Base-by-base conservation (phyloP, 768 basidiomycete genomes). In the Tremella mesenterica region DNA sequence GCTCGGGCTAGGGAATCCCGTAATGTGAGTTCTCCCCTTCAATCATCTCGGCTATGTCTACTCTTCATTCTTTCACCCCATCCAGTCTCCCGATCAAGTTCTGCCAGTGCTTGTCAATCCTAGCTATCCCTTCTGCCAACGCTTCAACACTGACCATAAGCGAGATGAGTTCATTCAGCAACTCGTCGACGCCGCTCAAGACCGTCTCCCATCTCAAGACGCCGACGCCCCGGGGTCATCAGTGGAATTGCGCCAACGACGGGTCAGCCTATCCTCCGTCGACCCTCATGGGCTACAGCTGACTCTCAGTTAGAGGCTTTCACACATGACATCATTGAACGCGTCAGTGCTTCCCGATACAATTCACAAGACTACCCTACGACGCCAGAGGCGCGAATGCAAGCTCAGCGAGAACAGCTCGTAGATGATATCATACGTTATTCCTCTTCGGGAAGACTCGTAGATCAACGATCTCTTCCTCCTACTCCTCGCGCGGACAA, bases 381-480 rank as follows among this genome's bases (percentile, higher is more conserved):
- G 28, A 31, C 50, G 23, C 34, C 44, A 8, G 44, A 59, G 25
- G 29, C 59, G 21, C 51, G 33, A 36, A 49, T 52, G 12, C 44
- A 28, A 28, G 36, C 61, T 29, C 59, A 87, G 85, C 82, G 83
- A 53, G 80, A 83, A 39, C 80, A 80, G 7, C 88, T 92, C 65
- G 83, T 91, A 9, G 83, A 85, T 50, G 81, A 81, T 53, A 77
- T 93, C 1, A 76, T 82, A 9, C 76, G 79, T 26, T 86, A 86
- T 64, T 85, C 88, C 0, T 77, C 79, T 43, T 79, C 82, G 1
- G 83, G 90, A 20, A 79, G 90, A 50, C 74, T 92, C 31, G 83
- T 83, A 50, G 78, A 79, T 13, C 90, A 95, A 71, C 90, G 93
- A 61, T 86, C 88, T 6, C 71, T 80, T 2, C 78, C 82, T 10